Evolutionary conservation across 2,329 filamentous ascomycete species (phyloP), one percentile per base, ranked within the genome.

Genomic region (Grosmannia clavigera): DNA sequence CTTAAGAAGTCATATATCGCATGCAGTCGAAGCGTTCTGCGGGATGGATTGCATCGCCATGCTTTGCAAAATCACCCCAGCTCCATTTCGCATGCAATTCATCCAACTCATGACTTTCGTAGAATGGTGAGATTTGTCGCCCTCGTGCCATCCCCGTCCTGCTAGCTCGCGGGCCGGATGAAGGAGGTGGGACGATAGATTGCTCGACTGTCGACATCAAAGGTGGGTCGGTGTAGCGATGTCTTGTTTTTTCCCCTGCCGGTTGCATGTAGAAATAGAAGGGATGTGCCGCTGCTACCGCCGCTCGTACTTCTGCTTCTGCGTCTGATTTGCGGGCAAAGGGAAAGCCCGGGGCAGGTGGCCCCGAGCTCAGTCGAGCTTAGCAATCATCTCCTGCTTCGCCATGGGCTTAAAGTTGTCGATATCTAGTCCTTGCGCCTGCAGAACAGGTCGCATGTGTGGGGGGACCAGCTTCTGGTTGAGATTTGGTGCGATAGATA

Each of bases 351-450:
- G 38, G 38, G 27, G 19, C 14, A 16, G 16, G 12, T 40, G 19
- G 40, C 52, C 58, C 5, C 40, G 46, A 27, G 33, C 58, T 92
- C 87, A 99, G 77, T 99, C 94, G 75, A 99, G 81, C 74, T 92
- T 90, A 62, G 94, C 94, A 78, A 96, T 90, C 94, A 99, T 97
- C 73, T 96, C 90, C 69, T 94, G 87, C 79, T 91, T 95, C 69
- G 87, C 79, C 78, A 99, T 80, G 54, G 92, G 92, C 68, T 85
- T 90, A 74, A 99, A 89, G 73, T 92, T 92, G 74, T 96, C 90
- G 69, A 96, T 90, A 72, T 97, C 92, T 66, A 99, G 82, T 59
- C 90, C 92, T 68, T 85, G 85, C 55, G 86, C 81, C 64, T 83
- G 83, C 62, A 99, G 81, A 62, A 84, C 79, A 27, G 89, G 77